Percentiles rank a stretch among this genome's conserved stretches.
These are phyloP conservation scores for Myxozyma neglecta DNA, from an alignment of 805 yeast species.

Conservation along the genomic window DNA sequence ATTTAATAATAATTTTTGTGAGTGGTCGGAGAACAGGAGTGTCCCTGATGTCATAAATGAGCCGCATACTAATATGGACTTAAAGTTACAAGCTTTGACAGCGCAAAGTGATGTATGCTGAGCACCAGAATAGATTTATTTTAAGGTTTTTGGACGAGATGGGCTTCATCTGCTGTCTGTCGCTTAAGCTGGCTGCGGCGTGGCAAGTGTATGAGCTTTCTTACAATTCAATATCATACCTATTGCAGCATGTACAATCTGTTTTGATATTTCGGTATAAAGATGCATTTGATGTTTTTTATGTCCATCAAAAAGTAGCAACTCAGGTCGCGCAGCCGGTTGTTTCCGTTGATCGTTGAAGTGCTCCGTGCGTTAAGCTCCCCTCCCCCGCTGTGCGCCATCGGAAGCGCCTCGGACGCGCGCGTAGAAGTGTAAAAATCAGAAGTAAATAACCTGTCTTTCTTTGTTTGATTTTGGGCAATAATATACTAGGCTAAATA, in stretches of 20 bases:
- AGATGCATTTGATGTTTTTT: too few species aligned
- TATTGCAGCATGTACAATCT: too few species aligned
- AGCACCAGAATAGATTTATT: not conserved
- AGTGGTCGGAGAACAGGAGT: not conserved
- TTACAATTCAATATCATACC: too few species aligned
- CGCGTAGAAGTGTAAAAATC: not conserved
- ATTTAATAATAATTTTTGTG: too few species aligned
- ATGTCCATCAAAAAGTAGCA: too few species aligned
- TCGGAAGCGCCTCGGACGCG: not conserved
- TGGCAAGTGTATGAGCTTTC: too few species aligned
- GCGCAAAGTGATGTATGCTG: not conserved
- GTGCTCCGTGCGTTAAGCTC: not conserved
- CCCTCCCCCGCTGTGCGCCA: not conserved
- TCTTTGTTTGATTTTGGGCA: not conserved
- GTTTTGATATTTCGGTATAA: too few species aligned
- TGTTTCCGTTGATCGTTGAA: too few species aligned
- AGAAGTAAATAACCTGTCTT: not conserved
- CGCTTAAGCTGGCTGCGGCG: too few species aligned
- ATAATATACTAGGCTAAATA: too few species aligned
- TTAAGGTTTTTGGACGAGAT: not conserved
- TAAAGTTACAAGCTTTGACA: not conserved
- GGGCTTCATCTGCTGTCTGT: not conserved
- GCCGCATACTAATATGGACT: not conserved
- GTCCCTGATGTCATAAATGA: not conserved
- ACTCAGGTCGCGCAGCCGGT: too few species aligned